phyloP scores from a whole-genome alignment of 192 early-diverging fungal species.

The Kappamyces sp. region DNA sequence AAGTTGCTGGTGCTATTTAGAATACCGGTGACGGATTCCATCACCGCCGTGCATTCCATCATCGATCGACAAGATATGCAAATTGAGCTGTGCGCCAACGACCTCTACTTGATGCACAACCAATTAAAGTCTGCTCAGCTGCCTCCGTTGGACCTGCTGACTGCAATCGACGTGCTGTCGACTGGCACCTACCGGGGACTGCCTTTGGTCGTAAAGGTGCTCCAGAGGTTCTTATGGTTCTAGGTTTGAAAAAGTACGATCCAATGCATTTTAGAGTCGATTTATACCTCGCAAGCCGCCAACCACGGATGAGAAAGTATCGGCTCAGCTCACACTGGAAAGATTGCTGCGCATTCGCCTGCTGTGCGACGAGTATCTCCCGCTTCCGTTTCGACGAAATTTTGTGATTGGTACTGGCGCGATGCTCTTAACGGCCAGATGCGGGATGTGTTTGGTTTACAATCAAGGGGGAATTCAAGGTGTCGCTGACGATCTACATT shows the following conservation, averaged over 20 bases:
- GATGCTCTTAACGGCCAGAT: neutral
- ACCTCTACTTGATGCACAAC: constrained; percentile 12
- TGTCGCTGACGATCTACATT: neutral
- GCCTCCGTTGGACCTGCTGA: neutral
- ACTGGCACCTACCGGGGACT: constrained; percentile 8
- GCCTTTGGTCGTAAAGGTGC: constrained; percentile 10
- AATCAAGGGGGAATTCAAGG: neutral
- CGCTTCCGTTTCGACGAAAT: neutral
- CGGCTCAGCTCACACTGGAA: neutral
- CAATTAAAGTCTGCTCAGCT: constrained; percentile 15
- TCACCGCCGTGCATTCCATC: constrained; percentile 10
- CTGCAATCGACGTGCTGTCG: constrained; percentile 8
- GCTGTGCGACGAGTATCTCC: neutral
- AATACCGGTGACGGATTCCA: too few relatives aligned
- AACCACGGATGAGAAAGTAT: neutral
- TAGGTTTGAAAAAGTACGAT: too few relatives aligned
- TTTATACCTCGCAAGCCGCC: neutral
- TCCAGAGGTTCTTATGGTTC: too few relatives aligned
- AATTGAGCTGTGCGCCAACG: constrained; percentile 13
- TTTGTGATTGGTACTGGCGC: neutral
- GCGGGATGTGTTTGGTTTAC: constrained; percentile 11
- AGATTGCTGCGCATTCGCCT: constrained; percentile 1
- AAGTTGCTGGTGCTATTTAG: too few relatives aligned
- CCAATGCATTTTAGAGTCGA: neutral
- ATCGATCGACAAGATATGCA: constrained; percentile 2